Percentiles rank a stretch among this genome's conserved stretches.
Evolutionary conservation across 1,284 basidiomycete species (phyloP).

Genomic region (Schizopora paradoxa): DNA sequence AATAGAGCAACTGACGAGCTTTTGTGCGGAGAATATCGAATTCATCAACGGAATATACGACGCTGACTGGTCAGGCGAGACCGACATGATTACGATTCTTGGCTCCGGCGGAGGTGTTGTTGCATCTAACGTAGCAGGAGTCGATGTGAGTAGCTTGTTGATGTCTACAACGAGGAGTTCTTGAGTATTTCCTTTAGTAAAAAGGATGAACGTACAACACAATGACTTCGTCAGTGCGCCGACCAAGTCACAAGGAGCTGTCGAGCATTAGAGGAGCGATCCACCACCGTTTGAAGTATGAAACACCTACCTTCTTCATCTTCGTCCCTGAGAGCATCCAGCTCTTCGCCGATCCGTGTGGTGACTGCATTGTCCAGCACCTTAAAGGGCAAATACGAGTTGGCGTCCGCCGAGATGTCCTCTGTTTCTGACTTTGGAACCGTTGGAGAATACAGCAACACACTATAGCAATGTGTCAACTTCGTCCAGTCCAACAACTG

Average conservation of each 20-base stretch:
- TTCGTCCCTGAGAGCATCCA: constrained; percentile 46
- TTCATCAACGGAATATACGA: constrained; percentile 99
- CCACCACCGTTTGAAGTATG: neutral
- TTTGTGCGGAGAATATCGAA: constrained; percentile 98
- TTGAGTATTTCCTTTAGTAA: neutral
- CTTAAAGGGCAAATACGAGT: constrained; percentile 81
- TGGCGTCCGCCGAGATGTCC: constrained; percentile 55
- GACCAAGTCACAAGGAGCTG: constrained; percentile 72
- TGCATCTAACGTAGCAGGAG: constrained; percentile 36
- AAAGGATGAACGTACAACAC: constrained; percentile 62
- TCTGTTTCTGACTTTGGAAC: constrained; percentile 33
- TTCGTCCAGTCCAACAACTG: constrained; percentile 1
- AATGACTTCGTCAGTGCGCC: constrained; percentile 85
- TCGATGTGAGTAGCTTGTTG: constrained; percentile 60
- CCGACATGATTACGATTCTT: constrained; percentile 87
- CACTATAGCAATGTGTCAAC: constrained; percentile 35
- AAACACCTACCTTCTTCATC: constrained; percentile 43
- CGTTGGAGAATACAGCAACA: constrained; percentile 69
- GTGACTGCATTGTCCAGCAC: constrained; percentile 66
- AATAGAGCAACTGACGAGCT: constrained; percentile 66
- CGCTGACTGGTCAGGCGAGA: constrained; percentile 82
- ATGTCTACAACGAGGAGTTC: constrained; percentile 53
- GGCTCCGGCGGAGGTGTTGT: constrained; percentile 58
- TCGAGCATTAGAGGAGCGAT: constrained; percentile 10
- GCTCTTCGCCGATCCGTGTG: constrained; percentile 54